These are phyloP conservation scores for Pezicula rhizophila DNA, from an alignment of 2,329 filamentous ascomycete genomes.

Conservation along the genomic window DNA sequence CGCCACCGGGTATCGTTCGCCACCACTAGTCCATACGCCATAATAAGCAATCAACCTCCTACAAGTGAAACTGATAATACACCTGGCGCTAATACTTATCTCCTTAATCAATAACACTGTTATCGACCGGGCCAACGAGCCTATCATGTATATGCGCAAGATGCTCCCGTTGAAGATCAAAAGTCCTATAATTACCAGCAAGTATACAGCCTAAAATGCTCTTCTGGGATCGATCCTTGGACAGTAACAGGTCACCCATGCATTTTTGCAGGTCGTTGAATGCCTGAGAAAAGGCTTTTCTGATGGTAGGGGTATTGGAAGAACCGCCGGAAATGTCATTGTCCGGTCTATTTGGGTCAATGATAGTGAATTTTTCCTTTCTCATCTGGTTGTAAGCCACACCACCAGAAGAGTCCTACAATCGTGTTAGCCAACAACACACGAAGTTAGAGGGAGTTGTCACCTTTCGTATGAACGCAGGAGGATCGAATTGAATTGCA, in stretches of 20 bases:
- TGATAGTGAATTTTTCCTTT: conserved; percentile 69
- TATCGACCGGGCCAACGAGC: conserved; percentile 15
- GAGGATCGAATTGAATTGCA: conserved; percentile 71
- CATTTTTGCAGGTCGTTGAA: conserved; percentile 49
- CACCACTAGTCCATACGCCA: conserved; percentile 18
- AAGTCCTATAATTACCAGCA: conserved; percentile 72
- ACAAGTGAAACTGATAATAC: conserved; percentile 1
- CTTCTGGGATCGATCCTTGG: conserved; percentile 21
- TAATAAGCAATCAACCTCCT: conserved; percentile 8
- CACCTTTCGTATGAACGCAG: conserved; percentile 73
- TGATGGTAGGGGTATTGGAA: conserved; percentile 59
- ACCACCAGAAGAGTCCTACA: conserved; percentile 12
- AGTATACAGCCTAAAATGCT: conserved; percentile 65
- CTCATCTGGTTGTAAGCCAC: conserved; percentile 47
- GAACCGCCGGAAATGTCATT: conserved; percentile 94
- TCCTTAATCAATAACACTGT: neutral
- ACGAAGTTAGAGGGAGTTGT: conserved; percentile 19
- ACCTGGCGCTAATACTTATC: neutral
- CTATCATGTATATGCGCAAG: conserved; percentile 25
- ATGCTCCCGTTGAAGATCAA: conserved; percentile 60
- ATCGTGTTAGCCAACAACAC: conserved; percentile 2
- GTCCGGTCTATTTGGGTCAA: conserved; percentile 77
- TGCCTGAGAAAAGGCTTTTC: conserved; percentile 63
- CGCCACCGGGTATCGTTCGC: conserved; percentile 22
- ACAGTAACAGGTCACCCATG: conserved; percentile 44